These are phyloP conservation scores for Didymella exigua DNA, from an alignment of 2,329 filamentous ascomycete species.

Conservation along the genomic window DNA sequence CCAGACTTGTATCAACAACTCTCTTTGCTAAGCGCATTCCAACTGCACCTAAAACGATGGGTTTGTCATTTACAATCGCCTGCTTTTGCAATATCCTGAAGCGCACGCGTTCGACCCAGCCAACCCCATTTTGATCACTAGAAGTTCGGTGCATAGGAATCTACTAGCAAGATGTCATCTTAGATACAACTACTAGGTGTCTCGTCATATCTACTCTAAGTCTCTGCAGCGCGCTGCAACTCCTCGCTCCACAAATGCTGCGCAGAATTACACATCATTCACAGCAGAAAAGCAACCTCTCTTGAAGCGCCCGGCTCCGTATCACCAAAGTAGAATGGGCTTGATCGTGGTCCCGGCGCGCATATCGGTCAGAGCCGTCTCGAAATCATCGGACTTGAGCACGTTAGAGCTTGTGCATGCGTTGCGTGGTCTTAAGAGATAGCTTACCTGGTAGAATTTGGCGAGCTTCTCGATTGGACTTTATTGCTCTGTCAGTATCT, in stretches of 20 bases:
- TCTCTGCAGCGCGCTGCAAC: not conserved
- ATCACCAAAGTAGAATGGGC: constrained; percentile 50
- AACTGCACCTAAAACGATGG: too few relatives aligned
- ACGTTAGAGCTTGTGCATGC: not conserved
- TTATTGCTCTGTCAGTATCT: not conserved
- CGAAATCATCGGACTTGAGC: constrained; percentile 47
- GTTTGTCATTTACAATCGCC: too few relatives aligned
- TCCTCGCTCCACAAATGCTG: not conserved
- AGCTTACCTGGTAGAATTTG: constrained; percentile 6
- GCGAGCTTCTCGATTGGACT: constrained; percentile 12
- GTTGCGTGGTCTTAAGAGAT: not conserved
- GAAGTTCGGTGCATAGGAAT: too few relatives aligned
- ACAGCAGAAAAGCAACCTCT: too few relatives aligned
- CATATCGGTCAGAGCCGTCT: constrained; percentile 52
- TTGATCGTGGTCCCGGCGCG: constrained; percentile 49
- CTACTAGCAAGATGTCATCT: too few relatives aligned
- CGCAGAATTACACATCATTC: not conserved
- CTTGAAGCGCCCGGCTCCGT: not conserved
- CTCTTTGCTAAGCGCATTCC: too few relatives aligned
- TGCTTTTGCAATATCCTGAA: too few relatives aligned
- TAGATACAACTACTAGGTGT: too few relatives aligned
- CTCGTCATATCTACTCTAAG: too few relatives aligned
- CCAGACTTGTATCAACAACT: too few relatives aligned
- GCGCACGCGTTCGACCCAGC: too few relatives aligned
- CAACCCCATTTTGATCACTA: too few relatives aligned